phyloP scores from a whole-genome alignment of 371 early-diverging fungal genomes.

The Nematocida sp. region DNA sequence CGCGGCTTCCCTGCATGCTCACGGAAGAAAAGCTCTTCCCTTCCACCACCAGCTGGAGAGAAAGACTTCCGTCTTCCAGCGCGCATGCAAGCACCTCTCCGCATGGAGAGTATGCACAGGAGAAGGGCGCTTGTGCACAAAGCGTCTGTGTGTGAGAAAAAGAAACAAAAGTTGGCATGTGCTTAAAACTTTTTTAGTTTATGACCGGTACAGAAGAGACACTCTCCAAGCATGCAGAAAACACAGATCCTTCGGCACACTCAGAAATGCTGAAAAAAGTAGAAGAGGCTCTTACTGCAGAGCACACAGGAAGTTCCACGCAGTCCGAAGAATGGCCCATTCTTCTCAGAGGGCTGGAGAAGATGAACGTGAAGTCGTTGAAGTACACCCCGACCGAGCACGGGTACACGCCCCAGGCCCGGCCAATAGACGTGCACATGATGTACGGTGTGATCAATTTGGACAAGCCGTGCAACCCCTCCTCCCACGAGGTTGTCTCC shows the following conservation, averaged over 20 bases:
- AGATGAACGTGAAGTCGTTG: conserved; percentile 85
- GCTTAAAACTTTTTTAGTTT: no score
- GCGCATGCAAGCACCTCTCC: conserved; percentile 33
- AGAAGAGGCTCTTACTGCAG: background rate
- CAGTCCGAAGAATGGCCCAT: conserved; percentile 38
- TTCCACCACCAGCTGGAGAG: conserved; percentile 21
- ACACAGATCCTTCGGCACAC: background rate
- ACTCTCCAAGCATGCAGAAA: background rate
- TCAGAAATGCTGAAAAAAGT: background rate
- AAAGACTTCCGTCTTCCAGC: background rate
- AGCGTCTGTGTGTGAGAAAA: background rate
- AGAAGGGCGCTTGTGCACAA: background rate
- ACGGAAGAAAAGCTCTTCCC: background rate
- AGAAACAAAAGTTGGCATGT: background rate
- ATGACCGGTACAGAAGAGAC: background rate
- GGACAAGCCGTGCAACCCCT: conserved; percentile 96
- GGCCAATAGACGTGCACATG: conserved; percentile 74
- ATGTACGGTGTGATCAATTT: conserved; percentile 93
- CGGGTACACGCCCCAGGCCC: conserved; percentile 86
- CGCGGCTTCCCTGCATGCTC: background rate
- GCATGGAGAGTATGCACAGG: conserved; percentile 14
- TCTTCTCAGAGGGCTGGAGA: conserved; percentile 78
- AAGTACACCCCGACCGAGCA: conserved; percentile 92
- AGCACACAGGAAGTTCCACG: conserved; percentile 15
- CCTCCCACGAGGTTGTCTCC: conserved; percentile 98